Conservation (phyloP, 2,329 filamentous ascomycete genomes). For the Pseudocercospora fuligena region DNA sequence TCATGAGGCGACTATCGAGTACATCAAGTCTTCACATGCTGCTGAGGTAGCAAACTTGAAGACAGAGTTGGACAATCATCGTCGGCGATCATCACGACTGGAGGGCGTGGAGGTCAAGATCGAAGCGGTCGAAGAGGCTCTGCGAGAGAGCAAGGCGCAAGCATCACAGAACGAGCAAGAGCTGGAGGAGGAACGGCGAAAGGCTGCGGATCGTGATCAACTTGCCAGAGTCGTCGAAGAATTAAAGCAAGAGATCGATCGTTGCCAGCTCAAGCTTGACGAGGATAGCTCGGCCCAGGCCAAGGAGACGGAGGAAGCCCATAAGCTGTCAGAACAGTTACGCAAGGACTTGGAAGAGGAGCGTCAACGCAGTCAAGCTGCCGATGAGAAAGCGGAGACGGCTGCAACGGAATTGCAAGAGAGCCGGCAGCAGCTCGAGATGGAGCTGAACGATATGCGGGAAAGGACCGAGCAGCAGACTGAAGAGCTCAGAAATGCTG, state of each 20-base stretch:
- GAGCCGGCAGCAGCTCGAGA: constrained; percentile 18
- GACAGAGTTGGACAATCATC: constrained; percentile 35
- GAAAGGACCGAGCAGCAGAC: constrained; percentile 24
- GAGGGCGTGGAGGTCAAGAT: constrained; percentile 40
- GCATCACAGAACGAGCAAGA: constrained; percentile 39
- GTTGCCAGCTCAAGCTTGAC: constrained; percentile 40
- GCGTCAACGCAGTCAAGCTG: constrained; percentile 17
- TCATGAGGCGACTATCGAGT: constrained; percentile 26
- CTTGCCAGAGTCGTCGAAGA: constrained; percentile 40
- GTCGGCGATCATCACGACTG: constrained; percentile 31
- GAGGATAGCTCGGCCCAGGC: constrained; percentile 40
- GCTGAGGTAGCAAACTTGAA: constrained; percentile 32
- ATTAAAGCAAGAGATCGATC: constrained; percentile 41
- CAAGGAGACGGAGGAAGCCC: constrained; percentile 34
- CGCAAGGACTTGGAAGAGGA: constrained; percentile 35
- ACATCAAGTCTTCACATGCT: constrained; percentile 30
- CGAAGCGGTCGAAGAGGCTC: constrained; percentile 39
- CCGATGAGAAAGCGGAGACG: constrained; percentile 17
- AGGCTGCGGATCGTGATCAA: constrained; percentile 38
- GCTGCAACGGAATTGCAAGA: constrained; percentile 14
- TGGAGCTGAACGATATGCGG: constrained; percentile 23
- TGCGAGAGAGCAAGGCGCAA: constrained; percentile 34
- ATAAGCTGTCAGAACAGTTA: constrained; percentile 29
- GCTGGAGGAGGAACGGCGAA: constrained; percentile 36
- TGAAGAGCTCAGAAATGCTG: constrained; percentile 20